A percentile compares a stretch with the other conserved stretches of the same genome.
Conservation (phyloP, 345 rosid genomes). For the sweet orange (Citrus sinensis) region DVS_A1.0 CM039167.1:23514501-23515000, state of each 20-base stretch:
- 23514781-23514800: too few relatives aligned
- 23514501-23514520: too few relatives aligned
- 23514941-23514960: background rate
- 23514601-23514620: too few relatives aligned
- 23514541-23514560: too few relatives aligned
- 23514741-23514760: background rate
- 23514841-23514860: background rate
- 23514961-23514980: background rate
- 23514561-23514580: too few relatives aligned
- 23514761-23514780: background rate
- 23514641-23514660: background rate
- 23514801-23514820: background rate
- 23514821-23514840: fast-evolving
- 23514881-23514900: background rate
- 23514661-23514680: background rate
- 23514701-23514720: background rate
- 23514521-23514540: too few relatives aligned
- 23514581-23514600: too few relatives aligned
- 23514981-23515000: background rate
- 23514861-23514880: background rate
- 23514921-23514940: background rate
- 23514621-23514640: too few relatives aligned
- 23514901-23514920: background rate
- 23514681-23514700: background rate
- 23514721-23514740: background rate